Percentiles rank a stretch among this genome's conserved stretches.
Evolutionary conservation across 208 protist genomes (phyloP).

Genomic region (Tritrichomonas musculus): DNA sequence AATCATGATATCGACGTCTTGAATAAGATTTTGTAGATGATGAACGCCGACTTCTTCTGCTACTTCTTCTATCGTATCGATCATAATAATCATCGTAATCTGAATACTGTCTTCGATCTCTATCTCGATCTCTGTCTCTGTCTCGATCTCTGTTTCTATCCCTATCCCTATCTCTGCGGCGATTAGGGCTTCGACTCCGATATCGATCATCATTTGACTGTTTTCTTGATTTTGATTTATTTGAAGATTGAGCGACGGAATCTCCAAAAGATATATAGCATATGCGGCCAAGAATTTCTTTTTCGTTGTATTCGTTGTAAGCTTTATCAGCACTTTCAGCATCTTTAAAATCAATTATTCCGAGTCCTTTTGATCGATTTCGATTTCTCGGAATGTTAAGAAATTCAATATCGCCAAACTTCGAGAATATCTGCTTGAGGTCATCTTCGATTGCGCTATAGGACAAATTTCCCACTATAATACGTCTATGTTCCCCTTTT

Average conservation of each 20-base stretch:
- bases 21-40: too few species aligned
- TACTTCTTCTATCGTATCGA: too few species aligned
- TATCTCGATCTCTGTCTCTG: neutral
- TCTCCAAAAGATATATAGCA: neutral
- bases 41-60: too few species aligned
- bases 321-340: neutral
- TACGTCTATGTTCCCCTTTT: neutral
- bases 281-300: neutral
- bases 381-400: neutral
- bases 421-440: neutral
- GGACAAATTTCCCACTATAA: neutral
- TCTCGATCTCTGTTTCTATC: neutral
- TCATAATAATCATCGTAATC: too few species aligned
- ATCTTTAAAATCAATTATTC: neutral
- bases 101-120: too few species aligned
- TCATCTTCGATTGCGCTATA: neutral
- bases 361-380: conserved; percentile 6
- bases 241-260: neutral
- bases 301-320: neutral
- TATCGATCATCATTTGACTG: neutral
- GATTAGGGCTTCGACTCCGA: neutral
- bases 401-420: neutral
- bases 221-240: neutral
- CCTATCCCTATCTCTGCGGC: neutral
- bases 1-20: too few species aligned